Conservation (phyloP, 164 flowering plant species). For the Macadamia integrifolia region DNA sequence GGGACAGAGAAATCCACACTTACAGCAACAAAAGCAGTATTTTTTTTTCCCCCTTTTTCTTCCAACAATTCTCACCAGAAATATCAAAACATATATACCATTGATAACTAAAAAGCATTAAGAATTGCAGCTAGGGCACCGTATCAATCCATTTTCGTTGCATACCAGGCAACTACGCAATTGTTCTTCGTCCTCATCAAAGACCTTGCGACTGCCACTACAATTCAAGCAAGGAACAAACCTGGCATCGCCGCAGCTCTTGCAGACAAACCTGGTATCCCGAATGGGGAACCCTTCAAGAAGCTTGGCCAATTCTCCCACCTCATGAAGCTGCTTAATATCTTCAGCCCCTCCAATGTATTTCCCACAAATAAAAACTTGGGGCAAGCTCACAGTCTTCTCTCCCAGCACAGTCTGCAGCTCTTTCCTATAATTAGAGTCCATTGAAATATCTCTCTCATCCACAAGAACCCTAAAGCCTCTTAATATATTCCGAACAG, state of each 20-base stretch:
- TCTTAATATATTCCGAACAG: conserved; percentile 57
- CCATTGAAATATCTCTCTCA: conserved; percentile 93
- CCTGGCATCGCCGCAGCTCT: conserved; percentile 79
- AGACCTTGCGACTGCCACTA: conserved; percentile 80
- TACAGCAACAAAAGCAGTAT: conserved; percentile 1
- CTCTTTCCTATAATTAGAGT: conserved; percentile 57
- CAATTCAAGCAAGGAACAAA: conserved; percentile 77
- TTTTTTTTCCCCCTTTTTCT: too few relatives aligned
- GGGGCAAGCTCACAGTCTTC: conserved; percentile 55
- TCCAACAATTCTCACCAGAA: conserved; percentile 6
- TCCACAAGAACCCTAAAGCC: conserved; percentile 75
- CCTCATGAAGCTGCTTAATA: conserved; percentile 61
- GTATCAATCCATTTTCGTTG: conserved; percentile 86
- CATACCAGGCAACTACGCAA: conserved; percentile 58
- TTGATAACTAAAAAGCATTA: conserved; percentile 8
- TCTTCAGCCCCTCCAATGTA: conserved; percentile 81
- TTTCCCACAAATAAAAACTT: conserved; percentile 68
- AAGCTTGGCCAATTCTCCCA: conserved; percentile 64
- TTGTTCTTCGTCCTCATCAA: conserved; percentile 50
- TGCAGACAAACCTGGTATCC: conserved; percentile 43
- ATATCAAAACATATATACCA: background rate
- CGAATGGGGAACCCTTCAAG: conserved; percentile 51
- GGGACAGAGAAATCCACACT: background rate
- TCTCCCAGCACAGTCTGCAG: conserved; percentile 44
- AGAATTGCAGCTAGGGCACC: conserved; percentile 71